A percentile compares a stretch with the other conserved stretches of the same genome.
Conservation (phyloP, 1,284 basidiomycete species). For the Melampsora americana region DNA sequence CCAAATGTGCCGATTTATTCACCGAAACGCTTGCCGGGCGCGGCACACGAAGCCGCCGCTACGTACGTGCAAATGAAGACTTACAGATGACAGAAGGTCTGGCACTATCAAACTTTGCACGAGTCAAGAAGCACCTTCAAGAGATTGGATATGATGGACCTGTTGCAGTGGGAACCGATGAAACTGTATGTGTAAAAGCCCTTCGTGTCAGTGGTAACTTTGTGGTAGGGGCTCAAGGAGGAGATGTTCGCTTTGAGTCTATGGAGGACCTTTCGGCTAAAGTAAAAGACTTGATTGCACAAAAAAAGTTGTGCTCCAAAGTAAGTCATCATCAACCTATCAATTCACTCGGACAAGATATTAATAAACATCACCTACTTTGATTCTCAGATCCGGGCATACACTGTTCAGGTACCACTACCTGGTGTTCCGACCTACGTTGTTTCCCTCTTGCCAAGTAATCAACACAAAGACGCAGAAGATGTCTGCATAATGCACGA, state of each 20-base stretch:
- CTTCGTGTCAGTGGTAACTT: background rate
- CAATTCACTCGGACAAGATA: background rate
- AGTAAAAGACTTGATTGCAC: background rate
- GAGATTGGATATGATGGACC: background rate
- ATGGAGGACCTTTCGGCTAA: background rate
- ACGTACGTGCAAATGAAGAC: background rate
- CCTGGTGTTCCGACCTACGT: no score
- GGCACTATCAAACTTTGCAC: conserved; percentile 4
- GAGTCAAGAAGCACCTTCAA: background rate
- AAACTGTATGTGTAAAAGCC: background rate
- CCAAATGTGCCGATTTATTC: background rate
- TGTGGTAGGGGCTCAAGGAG: conserved; percentile 15
- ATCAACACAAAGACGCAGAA: background rate
- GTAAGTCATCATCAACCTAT: background rate
- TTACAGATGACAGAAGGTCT: conserved; percentile 10
- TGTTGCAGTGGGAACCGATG: conserved; percentile 1
- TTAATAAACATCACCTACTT: no score
- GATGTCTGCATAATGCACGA: conserved; percentile 4
- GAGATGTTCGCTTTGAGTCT: conserved; percentile 10
- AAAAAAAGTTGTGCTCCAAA: background rate
- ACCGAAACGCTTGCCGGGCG: conserved; percentile 6
- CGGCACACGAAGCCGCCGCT: background rate
- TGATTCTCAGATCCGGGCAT: background rate
- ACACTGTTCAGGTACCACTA: conserved; percentile 12
- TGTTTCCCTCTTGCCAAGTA: conserved; percentile 14